Base-by-base conservation (phyloP, 257 asterid genomes). In the Eustoma russellianum region DNA sequence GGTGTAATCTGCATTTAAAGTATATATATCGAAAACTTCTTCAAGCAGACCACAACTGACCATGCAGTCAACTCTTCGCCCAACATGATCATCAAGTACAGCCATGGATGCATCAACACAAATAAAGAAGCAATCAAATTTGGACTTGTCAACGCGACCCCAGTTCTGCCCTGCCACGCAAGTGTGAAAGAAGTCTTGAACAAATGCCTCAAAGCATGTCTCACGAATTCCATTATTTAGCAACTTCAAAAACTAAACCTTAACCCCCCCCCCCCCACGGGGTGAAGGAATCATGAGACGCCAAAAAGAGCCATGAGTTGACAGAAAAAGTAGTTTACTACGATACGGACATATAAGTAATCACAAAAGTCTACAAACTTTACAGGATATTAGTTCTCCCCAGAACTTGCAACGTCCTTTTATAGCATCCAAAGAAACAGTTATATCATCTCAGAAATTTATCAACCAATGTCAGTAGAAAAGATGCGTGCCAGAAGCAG, bases 91-190 rank as follows among this genome's bases (percentile, higher is more conserved):
- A 71, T 92, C 95, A 74, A 88, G 59, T 45, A 77, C 87, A 33
- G 83, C 57, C 28, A 92, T 83, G 68, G 95, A 79, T 48, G 95
- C 95, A 75, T 92, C 92, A 62, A 88, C 81, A 53, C 95, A 81
- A 65, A 88, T 66, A 66, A 92, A 84, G 64, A 95, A 81, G 77
- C 93, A 83, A 57, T 79, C 70, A 13, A 69, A 79, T 81, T 81
- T 85, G 60, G 78, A 75, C 66, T 62, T 74, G 69, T 83, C 94
- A 57, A 85, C 80, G 56, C 50, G 82, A 47, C 99, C 99, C 97
- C 97, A 88, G 66, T 88, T 81, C 99, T 92, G 95, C 87, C 88
- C 88, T 83, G 96, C 92, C 95, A 79, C 63, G 70, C 62, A 58
- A 65, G 61, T 59, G 66, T 66, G 68, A 63, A 62, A 70, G 68